Percentiles rank a stretch among this genome's conserved stretches.
phyloP scores from a whole-genome alignment of 208 protist genomes.

The Porcisia deanei region DNA sequence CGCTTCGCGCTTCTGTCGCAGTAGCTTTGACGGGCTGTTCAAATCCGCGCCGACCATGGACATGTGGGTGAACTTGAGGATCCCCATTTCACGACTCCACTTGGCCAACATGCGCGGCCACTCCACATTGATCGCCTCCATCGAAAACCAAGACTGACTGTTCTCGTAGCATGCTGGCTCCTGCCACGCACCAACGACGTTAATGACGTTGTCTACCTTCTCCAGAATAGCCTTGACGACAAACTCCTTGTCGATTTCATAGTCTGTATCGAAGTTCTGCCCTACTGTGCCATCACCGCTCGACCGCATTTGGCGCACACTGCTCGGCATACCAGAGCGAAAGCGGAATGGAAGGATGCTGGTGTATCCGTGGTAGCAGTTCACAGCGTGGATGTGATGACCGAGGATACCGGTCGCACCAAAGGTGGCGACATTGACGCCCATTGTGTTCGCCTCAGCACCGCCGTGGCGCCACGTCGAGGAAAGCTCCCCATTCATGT shows the following conservation, averaged over 20 bases:
- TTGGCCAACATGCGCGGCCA: constrained; percentile 90
- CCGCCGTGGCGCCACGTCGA: constrained; percentile 80
- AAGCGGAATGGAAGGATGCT: constrained; percentile 88
- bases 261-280: constrained; percentile 90
- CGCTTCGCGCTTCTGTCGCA: constrained; percentile 84
- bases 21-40: constrained; percentile 83
- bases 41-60: constrained; percentile 91
- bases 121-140: constrained; percentile 91
- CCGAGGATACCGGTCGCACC: constrained; percentile 86
- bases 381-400: constrained; percentile 68
- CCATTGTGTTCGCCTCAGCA: constrained; percentile 79
- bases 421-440: constrained; percentile 86
- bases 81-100: constrained; percentile 87
- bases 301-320: constrained; percentile 70
- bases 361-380: constrained; percentile 84
- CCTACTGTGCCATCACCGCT: constrained; percentile 85
- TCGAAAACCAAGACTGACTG: constrained; percentile 92
- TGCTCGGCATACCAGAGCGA: constrained; percentile 74
- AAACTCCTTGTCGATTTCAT: constrained; percentile 92
- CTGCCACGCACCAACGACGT: constrained; percentile 88
- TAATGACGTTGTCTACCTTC: constrained; percentile 81
- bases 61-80: constrained; percentile 85
- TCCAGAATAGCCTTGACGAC: constrained; percentile 90
- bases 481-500: constrained; percentile 87
- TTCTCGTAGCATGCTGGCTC: constrained; percentile 87